A percentile compares a stretch with the other conserved stretches of the same genome.
Conservation (phyloP, 805 yeast genomes). For the Metschnikowia anglica region DNA sequence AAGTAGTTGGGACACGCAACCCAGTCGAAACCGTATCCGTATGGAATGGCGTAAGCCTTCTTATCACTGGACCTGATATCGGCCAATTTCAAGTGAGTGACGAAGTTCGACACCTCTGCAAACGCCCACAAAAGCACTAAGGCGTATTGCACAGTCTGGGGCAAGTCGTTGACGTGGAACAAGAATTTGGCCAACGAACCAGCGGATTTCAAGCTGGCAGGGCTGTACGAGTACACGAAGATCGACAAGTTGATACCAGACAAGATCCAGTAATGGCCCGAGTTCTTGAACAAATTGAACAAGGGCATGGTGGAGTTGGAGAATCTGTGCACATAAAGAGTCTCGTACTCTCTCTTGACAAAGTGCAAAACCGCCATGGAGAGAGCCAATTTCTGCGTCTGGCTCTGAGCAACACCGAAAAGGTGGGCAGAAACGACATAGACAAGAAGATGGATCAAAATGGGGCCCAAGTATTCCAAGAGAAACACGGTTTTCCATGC, state of each 20-base stretch:
- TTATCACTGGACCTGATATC: slow-evolving; percentile 52
- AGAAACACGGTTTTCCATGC: slow-evolving; percentile 89
- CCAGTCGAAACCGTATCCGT: slow-evolving; percentile 76
- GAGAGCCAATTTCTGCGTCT: slow-evolving; percentile 55
- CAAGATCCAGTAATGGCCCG: slow-evolving; percentile 89
- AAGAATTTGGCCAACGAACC: slow-evolving; percentile 28
- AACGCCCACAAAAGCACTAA: slow-evolving; percentile 49
- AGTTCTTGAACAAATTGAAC: slow-evolving; percentile 82
- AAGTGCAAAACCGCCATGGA: slow-evolving; percentile 70
- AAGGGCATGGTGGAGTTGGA: slow-evolving; percentile 92
- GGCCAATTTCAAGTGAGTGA: slow-evolving; percentile 68
- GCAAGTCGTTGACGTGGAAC: slow-evolving; percentile 47
- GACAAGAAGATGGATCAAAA: slow-evolving; percentile 71
- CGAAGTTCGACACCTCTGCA: slow-evolving; percentile 71
- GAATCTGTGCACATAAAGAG: slow-evolving; percentile 79
- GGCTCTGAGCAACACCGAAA: slow-evolving; percentile 29
- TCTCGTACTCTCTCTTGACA: slow-evolving; percentile 84
- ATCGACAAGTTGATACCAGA: slow-evolving; percentile 63
- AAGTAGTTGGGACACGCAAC: slow-evolving; percentile 95
- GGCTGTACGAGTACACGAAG: slow-evolving; percentile 42
- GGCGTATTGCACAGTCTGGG: slow-evolving; percentile 28
- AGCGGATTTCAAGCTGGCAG: slow-evolving; percentile 17
- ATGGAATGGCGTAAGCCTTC: slow-evolving; percentile 65
- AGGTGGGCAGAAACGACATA: slow-evolving; percentile 37
- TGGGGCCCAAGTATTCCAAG: slow-evolving; percentile 88